These are phyloP conservation scores for Hypoxylon fuscum DNA, from an alignment of 495 filamentous ascomycete genomes.

Conservation along the genomic window DNA sequence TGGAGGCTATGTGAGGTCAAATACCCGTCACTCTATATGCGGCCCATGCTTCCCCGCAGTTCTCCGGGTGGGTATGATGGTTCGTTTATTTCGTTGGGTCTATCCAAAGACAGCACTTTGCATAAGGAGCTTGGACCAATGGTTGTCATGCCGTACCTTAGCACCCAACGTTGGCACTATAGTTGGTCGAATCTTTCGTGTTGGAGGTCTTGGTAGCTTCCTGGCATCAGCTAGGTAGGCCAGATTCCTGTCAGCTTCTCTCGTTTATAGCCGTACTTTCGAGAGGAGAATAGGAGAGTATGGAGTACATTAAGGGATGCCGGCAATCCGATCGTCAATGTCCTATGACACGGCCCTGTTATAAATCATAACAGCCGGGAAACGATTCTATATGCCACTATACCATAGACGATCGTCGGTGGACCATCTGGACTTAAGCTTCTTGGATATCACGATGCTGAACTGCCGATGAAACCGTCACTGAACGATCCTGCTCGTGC, in stretches of 20 bases:
- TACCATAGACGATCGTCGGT: constrained; percentile 13
- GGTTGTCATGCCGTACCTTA: constrained; percentile 33
- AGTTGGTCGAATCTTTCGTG: constrained; percentile 3
- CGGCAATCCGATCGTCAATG: not conserved
- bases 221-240: constrained; percentile 11
- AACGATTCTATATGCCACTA: not conserved
- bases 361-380: constrained; percentile 13
- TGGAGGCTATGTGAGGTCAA: constrained; percentile 36
- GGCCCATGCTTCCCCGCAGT: constrained; percentile 32
- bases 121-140: constrained; percentile 33
- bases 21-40: constrained; percentile 36
- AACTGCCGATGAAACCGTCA: constrained; percentile 36
- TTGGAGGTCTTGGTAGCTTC: constrained; percentile 16
- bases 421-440: not conserved
- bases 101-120: constrained; percentile 30
- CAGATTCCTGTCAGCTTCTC: not conserved
- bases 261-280: not conserved
- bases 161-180: constrained; percentile 13
- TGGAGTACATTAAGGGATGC: constrained; percentile 1
- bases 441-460: constrained; percentile 13
- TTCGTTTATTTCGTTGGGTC: constrained; percentile 27
- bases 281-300: constrained; percentile 10
- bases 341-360: not conserved
- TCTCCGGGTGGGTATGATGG: constrained; percentile 30
- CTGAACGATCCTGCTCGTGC: constrained; percentile 19